These are phyloP conservation scores for Termitomyces sp. DNA, from an alignment of 768 basidiomycete species.

Conservation along the genomic window DNA sequence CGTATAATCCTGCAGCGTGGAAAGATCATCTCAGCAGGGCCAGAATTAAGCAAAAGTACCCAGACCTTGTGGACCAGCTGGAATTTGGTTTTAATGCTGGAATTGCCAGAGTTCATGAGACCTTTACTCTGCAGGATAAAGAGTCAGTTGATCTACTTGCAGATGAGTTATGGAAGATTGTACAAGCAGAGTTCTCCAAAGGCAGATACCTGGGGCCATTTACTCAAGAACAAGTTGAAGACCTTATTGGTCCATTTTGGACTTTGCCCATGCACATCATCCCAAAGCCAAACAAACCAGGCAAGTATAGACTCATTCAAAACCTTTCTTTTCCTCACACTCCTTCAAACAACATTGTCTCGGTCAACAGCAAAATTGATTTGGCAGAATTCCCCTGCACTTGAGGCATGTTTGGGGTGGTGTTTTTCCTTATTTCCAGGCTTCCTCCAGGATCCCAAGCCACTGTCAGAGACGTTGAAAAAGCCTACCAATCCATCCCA, in stretches of 20 bases:
- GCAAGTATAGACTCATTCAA: not conserved
- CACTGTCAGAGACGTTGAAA: constrained; percentile 31
- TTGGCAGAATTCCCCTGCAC: not conserved
- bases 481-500: constrained; percentile 33
- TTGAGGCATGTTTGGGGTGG: constrained; percentile 28
- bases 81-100: not conserved
- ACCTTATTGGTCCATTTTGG: not conserved
- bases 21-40: not conserved
- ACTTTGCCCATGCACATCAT: not conserved
- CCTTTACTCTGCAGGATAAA: not conserved
- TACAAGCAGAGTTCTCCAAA: not conserved
- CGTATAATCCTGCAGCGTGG: not conserved
- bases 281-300: not conserved
- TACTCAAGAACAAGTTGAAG: not conserved
- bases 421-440: constrained; percentile 25
- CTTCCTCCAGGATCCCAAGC: constrained; percentile 36
- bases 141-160: not conserved
- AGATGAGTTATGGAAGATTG: not conserved
- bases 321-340: not conserved
- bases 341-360: not conserved
- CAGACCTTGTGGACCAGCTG: too few species aligned
- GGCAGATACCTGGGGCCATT: not conserved
- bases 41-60: not conserved
- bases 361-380: not conserved
- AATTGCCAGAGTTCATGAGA: not conserved